phyloP scores from a whole-genome alignment of 257 asterid genomes.

The Penstemon davidsonii region DNA sequence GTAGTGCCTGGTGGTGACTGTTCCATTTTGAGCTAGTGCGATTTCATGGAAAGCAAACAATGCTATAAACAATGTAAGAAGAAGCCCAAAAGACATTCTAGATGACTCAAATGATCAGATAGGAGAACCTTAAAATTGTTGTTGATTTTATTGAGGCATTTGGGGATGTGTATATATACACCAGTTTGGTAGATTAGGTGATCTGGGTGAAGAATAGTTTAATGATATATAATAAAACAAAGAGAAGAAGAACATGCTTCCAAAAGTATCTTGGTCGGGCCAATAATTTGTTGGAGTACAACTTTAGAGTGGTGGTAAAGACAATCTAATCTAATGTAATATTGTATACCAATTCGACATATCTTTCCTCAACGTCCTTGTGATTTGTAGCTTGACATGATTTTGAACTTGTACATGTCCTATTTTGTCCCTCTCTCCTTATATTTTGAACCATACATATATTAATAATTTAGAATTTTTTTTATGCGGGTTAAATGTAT shows the following conservation, averaged over 20 bases:
- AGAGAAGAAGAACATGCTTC: constrained; percentile 17
- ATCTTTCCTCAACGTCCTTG: constrained; percentile 27
- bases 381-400: constrained; percentile 13
- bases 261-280: constrained; percentile 23
- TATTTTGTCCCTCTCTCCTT: no score
- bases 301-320: constrained; percentile 42
- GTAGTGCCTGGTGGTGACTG: constrained; percentile 39
- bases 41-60: constrained; percentile 22
- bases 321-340: background rate
- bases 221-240: background rate
- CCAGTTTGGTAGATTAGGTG: constrained; percentile 31
- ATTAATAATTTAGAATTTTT: no score
- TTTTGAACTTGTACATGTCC: constrained; percentile 12
- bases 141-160: constrained; percentile 17
- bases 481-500: no score
- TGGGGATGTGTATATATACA: constrained; percentile 23
- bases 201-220: constrained; percentile 2
- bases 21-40: constrained; percentile 18
- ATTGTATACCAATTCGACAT: constrained; percentile 3
- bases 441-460: no score
- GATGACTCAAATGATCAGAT: constrained; percentile 1
- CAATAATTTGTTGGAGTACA: constrained; percentile 32
- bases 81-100: constrained; percentile 2
- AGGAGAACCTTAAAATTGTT: background rate
- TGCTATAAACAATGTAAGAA: constrained; percentile 23